Percentiles rank a stretch among this genome's conserved stretches.
phyloP scores from a whole-genome alignment of 345 rosid species.

The Eucalyptus curtisii region DNA sequence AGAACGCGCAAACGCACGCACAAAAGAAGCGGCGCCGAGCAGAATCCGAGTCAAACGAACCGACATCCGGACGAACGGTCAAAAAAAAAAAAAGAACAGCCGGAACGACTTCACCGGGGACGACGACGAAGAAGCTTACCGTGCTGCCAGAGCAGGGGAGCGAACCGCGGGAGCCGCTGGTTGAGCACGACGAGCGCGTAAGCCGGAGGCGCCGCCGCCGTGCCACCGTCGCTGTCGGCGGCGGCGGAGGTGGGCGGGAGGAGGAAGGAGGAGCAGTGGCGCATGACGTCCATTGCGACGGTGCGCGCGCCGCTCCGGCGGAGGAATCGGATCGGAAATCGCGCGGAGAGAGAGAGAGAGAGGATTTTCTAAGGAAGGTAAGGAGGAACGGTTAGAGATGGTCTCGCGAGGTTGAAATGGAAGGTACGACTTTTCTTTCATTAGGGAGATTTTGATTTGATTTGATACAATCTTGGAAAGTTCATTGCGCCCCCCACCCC shows the following conservation, averaged over 20 bases:
- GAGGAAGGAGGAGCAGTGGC: conserved; percentile 67
- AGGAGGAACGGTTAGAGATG: not conserved
- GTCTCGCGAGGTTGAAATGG: not conserved
- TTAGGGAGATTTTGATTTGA: not conserved
- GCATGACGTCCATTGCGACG: conserved; percentile 42
- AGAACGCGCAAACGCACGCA: not conserved
- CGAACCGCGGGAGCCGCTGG: conserved; percentile 57
- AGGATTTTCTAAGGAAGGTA: not conserved
- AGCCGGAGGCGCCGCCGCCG: not conserved
- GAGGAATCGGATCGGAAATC: not conserved
- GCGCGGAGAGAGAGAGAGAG: not conserved
- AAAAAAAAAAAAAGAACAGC: not conserved
- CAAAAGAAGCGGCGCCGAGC: not conserved
- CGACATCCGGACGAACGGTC: not conserved
- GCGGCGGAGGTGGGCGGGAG: conserved; percentile 9
- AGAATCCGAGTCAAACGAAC: not conserved
- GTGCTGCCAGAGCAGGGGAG: conserved; percentile 84
- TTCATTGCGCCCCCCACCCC: not conserved
- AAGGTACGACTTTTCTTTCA: not conserved
- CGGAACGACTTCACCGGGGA: not conserved
- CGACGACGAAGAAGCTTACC: conserved; percentile 18
- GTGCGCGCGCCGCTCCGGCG: not conserved
- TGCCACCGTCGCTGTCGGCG: not conserved
- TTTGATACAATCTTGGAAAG: not conserved
- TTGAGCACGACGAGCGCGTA: conserved; percentile 73